A percentile compares a stretch with the other conserved stretches of the same genome.
These are phyloP conservation scores for Mollisiaceae sp. DNA, from an alignment of 2,329 filamentous ascomycete species.

Conservation along the genomic window DNA sequence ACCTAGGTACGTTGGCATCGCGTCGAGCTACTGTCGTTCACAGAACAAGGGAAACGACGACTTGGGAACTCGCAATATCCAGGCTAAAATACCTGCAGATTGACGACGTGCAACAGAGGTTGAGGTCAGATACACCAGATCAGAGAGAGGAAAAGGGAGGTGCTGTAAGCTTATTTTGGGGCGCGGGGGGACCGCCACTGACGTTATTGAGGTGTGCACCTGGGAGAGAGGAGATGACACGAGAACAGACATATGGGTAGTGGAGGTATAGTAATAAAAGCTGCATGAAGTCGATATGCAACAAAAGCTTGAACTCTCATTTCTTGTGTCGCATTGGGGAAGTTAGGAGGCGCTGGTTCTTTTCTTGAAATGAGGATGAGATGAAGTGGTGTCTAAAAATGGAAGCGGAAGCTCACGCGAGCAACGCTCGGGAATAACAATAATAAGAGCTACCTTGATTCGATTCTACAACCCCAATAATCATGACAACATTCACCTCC, in stretches of 20 bases:
- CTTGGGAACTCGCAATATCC: background rate
- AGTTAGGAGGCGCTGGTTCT: background rate
- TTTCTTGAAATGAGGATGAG: background rate
- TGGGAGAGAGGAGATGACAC: background rate
- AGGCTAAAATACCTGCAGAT: slow-evolving; percentile 2
- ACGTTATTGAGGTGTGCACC: background rate
- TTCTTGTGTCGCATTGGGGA: background rate
- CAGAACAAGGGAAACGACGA: background rate
- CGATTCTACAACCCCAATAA: no score
- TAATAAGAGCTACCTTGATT: no score
- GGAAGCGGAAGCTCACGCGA: background rate
- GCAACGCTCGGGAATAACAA: no score
- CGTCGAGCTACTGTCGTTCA: no score
- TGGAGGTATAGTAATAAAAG: slow-evolving; percentile 7
- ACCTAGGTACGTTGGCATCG: no score
- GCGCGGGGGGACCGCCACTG: background rate
- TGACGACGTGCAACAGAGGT: slow-evolving; percentile 8
- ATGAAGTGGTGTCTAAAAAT: background rate
- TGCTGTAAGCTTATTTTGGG: background rate
- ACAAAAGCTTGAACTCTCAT: background rate
- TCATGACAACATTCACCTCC: background rate
- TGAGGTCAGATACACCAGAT: background rate
- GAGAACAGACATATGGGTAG: background rate
- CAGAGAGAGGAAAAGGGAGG: background rate
- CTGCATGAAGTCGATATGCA: slow-evolving; percentile 7